Conservation (phyloP, 768 basidiomycete species). For the Tylopilus vinaceipallidus region DNA sequence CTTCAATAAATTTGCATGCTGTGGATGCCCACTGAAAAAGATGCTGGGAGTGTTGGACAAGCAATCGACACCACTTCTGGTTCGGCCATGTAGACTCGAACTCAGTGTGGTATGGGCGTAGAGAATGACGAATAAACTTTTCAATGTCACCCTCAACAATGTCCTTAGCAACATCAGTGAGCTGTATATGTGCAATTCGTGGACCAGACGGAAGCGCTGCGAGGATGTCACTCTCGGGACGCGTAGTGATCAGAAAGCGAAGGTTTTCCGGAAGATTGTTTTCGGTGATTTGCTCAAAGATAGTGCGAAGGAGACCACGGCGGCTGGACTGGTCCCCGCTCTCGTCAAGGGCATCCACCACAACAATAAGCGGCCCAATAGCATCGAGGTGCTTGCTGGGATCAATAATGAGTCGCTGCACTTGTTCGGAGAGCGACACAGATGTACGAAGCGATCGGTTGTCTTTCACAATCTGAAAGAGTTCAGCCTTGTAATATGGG, state of each 20-base stretch:
- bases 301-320: slow-evolving; percentile 19
- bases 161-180: slow-evolving; percentile 10
- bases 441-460: slow-evolving; percentile 25
- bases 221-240: slow-evolving; percentile 26
- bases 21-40: slow-evolving; percentile 36
- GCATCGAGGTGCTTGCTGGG: slow-evolving; percentile 23
- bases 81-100: slow-evolving; percentile 20
- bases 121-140: slow-evolving; percentile 16
- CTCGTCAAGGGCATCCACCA: slow-evolving; percentile 37
- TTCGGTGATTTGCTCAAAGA: slow-evolving; percentile 12
- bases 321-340: slow-evolving; percentile 20
- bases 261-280: slow-evolving; percentile 21
- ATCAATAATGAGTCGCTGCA: slow-evolving; percentile 27
- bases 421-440: slow-evolving; percentile 21
- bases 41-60: slow-evolving; percentile 26
- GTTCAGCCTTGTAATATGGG: slow-evolving; percentile 19
- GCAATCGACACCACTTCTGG: slow-evolving; percentile 18
- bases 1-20: slow-evolving; percentile 27
- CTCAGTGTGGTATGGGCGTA: slow-evolving; percentile 1
- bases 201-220: slow-evolving; percentile 1
- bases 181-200: slow-evolving; percentile 11
- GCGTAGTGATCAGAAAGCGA: slow-evolving; percentile 28
- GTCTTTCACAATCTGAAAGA: slow-evolving; percentile 15
- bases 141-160: slow-evolving; percentile 17
- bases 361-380: slow-evolving; percentile 32